A percentile compares a stretch with the other conserved stretches of the same genome.
phyloP scores from a whole-genome alignment of 73 alveolate genomes.

The Urostyla sp. region DNA sequence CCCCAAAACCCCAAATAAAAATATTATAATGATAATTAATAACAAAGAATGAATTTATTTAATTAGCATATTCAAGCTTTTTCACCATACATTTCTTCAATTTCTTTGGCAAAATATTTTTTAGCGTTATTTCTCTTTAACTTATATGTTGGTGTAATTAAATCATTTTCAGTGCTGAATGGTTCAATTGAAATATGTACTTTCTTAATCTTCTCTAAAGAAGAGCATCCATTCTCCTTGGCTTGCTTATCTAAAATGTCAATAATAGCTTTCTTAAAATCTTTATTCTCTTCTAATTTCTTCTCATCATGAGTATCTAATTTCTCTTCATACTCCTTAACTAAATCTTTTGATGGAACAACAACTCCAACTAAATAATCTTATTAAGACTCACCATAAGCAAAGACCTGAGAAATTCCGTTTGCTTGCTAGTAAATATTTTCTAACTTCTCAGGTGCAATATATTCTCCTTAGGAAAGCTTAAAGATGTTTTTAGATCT shows the following conservation, averaged over 20 bases:
- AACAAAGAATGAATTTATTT: conserved; percentile 11
- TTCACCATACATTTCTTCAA: conserved; percentile 66
- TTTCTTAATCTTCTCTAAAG: conserved; percentile 74
- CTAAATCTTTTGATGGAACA: conserved; percentile 74
- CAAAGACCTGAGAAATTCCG: conserved; percentile 69
- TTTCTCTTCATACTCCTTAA: conserved; percentile 47
- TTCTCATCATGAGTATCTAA: not conserved
- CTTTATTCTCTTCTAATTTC: not conserved
- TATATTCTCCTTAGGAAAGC: conserved; percentile 80
- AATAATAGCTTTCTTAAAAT: conserved; percentile 20
- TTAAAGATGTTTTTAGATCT: conserved; percentile 79
- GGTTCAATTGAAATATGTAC: conserved; percentile 58
- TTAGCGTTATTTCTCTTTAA: conserved; percentile 71
- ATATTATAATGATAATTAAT: too few species aligned
- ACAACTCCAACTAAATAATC: conserved; percentile 73
- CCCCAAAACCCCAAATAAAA: too few species aligned
- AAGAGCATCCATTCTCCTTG: conserved; percentile 56
- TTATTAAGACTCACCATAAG: conserved; percentile 73
- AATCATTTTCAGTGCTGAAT: conserved; percentile 74
- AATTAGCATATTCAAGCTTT: conserved; percentile 37
- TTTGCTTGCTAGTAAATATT: conserved; percentile 48
- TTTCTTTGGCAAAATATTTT: conserved; percentile 59
- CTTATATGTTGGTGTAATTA: conserved; percentile 77
- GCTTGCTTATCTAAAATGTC: conserved; percentile 1
- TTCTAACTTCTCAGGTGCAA: conserved; percentile 85